phyloP scores from a whole-genome alignment of 2,329 filamentous ascomycete genomes.

The Didymella pomorum region DNA sequence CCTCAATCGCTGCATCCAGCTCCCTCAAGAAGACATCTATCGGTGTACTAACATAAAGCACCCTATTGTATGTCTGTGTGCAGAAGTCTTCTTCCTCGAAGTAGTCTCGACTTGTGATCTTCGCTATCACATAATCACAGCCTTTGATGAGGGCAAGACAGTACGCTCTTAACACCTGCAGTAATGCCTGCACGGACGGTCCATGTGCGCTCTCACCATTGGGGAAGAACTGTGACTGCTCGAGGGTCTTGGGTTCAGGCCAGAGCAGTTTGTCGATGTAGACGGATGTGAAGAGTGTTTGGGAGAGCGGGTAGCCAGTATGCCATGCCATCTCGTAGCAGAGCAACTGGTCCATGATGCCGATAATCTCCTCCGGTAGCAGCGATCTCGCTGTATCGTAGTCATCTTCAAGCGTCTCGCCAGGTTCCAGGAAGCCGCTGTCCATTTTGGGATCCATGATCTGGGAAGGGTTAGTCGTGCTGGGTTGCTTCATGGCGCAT shows the following conservation, averaged over 20 bases:
- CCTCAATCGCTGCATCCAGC: conserved; percentile 43
- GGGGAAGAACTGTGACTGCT: conserved; percentile 69
- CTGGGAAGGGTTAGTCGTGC: conserved; percentile 59
- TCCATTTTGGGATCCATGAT: conserved; percentile 99
- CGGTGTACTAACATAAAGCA: conserved; percentile 66
- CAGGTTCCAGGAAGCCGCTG: conserved; percentile 80
- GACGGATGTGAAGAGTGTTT: conserved; percentile 91
- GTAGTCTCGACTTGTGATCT: conserved; percentile 82
- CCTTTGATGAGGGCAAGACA: conserved; percentile 85
- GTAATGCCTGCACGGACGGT: conserved; percentile 21
- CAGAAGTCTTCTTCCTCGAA: conserved; percentile 99
- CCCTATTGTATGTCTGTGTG: conserved; percentile 85
- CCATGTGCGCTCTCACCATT: conserved; percentile 36
- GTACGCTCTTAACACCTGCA: conserved; percentile 78
- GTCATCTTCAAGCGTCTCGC: conserved; percentile 82
- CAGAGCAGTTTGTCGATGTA: conserved; percentile 86
- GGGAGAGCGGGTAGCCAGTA: conserved; percentile 91
- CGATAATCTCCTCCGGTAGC: conserved; percentile 80
- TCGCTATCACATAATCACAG: conserved; percentile 78
- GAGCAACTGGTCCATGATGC: conserved; percentile 92
- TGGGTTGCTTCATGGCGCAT: conserved; percentile 19
- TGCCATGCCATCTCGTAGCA: conserved; percentile 98
- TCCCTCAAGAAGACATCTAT: conserved; percentile 47
- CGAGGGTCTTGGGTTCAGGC: conserved; percentile 69
- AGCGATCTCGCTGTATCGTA: conserved; percentile 76